Conservation (phyloP, 345 rosid genomes). For the Aquilaria malaccensis region DNA sequence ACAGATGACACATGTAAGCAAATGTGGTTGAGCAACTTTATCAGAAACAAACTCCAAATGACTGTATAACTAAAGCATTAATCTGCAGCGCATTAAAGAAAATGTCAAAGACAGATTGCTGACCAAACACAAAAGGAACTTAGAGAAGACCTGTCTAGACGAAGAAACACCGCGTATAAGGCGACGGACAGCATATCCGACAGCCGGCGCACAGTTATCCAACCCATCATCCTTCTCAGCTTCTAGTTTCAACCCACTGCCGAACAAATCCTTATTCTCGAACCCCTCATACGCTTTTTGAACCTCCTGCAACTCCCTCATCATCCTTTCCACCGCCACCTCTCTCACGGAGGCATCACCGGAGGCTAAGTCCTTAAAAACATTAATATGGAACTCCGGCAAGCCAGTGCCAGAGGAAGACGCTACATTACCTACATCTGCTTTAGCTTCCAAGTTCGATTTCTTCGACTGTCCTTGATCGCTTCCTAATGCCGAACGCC, state of each 20-base stretch:
- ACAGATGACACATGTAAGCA: background rate
- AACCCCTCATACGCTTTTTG: constrained; percentile 59
- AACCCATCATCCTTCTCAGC: constrained; percentile 90
- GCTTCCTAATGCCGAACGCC: constrained; percentile 21
- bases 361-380: constrained; percentile 68
- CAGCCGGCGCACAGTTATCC: constrained; percentile 71
- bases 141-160: constrained; percentile 67
- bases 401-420: constrained; percentile 25
- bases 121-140: too few species aligned
- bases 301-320: constrained; percentile 55
- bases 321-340: constrained; percentile 59
- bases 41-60: constrained; percentile 1
- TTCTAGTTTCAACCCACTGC: constrained; percentile 55
- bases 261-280: constrained; percentile 41
- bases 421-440: constrained; percentile 16
- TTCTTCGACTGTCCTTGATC: constrained; percentile 21
- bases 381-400: constrained; percentile 66
- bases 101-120: too few species aligned
- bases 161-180: constrained; percentile 93
- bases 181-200: constrained; percentile 82
- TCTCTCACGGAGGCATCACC: constrained; percentile 51
- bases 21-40: background rate
- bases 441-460: constrained; percentile 14
- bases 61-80: background rate
- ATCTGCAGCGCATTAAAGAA: background rate